Evolutionary conservation across 441 rosid species (phyloP).

Genomic region (Theobroma grandiflorum): DNA sequence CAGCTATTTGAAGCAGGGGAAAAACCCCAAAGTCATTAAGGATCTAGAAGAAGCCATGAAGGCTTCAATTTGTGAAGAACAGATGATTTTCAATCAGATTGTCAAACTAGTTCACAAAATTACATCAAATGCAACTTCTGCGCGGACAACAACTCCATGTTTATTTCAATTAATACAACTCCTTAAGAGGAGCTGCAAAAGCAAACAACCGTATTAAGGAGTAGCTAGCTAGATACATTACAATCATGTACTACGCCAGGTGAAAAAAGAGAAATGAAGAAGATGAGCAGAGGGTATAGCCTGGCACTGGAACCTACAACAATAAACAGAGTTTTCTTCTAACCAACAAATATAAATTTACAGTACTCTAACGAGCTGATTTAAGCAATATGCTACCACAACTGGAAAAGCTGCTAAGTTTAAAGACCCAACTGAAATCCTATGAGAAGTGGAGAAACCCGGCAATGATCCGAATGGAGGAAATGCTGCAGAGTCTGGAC

Average conservation of each 20-base stretch:
- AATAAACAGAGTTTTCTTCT: not conserved
- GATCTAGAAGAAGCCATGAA: not conserved
- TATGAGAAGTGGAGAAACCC: conserved; percentile 45
- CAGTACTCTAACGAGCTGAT: conserved; percentile 25
- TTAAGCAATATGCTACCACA: conserved; percentile 36
- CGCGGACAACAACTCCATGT: not conserved
- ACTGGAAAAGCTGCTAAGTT: conserved; percentile 28
- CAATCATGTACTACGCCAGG: conserved; percentile 4
- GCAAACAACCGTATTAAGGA: conserved; percentile 4
- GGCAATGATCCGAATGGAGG: conserved; percentile 57
- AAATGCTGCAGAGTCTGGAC: conserved; percentile 58
- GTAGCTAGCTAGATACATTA: conserved; percentile 27
- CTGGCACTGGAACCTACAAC: too few species aligned
- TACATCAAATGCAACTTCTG: not conserved
- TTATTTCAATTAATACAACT: not conserved
- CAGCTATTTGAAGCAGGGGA: not conserved
- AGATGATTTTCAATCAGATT: not conserved
- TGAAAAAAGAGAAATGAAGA: conserved; percentile 16
- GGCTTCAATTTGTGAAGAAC: not conserved
- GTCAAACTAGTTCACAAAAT: not conserved
- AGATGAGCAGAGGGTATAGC: conserved; percentile 12
- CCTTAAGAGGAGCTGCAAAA: not conserved
- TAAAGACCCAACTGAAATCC: conserved; percentile 15
- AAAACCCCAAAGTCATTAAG: not conserved
- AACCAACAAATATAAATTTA: conserved; percentile 8